Evolutionary conservation across 2,329 filamentous ascomycete genomes (phyloP), one percentile per base, ranked within the genome.

Genomic region (Chaetomiaceae sp.): DNA sequence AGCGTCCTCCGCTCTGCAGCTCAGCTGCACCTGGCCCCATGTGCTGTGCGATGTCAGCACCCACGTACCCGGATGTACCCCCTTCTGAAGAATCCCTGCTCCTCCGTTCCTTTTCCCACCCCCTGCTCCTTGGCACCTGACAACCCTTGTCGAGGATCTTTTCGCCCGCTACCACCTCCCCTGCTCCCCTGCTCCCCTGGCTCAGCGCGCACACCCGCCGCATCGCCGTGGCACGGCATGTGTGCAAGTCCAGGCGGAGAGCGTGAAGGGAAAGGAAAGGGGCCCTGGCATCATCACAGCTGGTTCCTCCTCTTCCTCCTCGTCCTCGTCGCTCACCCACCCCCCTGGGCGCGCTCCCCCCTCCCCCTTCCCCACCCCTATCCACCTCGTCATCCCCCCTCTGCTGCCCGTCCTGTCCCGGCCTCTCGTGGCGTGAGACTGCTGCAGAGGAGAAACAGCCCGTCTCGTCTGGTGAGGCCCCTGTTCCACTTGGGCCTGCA

Each of bases 71-170:
- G 2, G 12, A 4, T 19, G 6, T 33, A n/a, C 38, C 22, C 17
- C 29, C 17, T 30, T 29, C 15, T n/a, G n/a, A n/a, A n/a, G n/a
- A 4, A 22, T 6, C 38, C 29, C 17, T 34, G 37, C 18, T n/a
- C 24, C 18, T 17, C 22, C 5, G 6, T 19, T 18, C 10, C 17
- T 32, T 19, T 34, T 5, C 19, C 11, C n/a, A n/a, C n/a, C 26
- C 42, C 49, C 47, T 41, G 41, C 38, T 19, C 45, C 49, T 47
- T 39, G 36, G 39, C 52, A 35, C 29, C 36, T 33, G 27, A 34
- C 3, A 11, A 50, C 47, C 55, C 55, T 42, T 53, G 55, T 53
- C 45, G 46, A 48, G 53, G 51, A 52, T 56, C 51, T 35, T 48
- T 5, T 53, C 45, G 37, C 44, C 46, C 51, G 46, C 50, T 19